Base-by-base conservation (phyloP, 805 yeast genomes). In the Lachancea sp. region DNA sequence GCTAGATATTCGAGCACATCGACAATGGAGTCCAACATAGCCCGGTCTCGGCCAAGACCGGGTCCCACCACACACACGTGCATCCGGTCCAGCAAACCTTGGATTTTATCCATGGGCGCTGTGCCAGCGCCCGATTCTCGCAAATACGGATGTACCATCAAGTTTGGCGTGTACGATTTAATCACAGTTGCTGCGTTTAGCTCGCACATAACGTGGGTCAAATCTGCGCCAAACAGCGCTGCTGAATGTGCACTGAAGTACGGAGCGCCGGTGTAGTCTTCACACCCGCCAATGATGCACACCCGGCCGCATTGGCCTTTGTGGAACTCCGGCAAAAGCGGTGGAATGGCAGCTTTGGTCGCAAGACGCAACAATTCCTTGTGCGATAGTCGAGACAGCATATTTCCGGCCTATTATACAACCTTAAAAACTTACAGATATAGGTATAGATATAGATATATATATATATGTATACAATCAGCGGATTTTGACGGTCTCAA, bases 241-340 rank as follows among this genome's bases (percentile, higher is more conserved):
- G 95, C 78, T 1, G 96, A 85, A 60, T 85, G 83, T 4, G 95
- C 85, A 30, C 95, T 76, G 62, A 93, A 93, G 64, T 73, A 93
- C 1, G 98, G 98, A 0, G 99, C 99, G 0, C 99, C 99, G 0
- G 97, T 90, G 62, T 89, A 91, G 62, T 91, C 97, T 62, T 85
- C 90, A 62, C 93, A 82, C 1, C 99, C 99, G 18, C 99, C 99
- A 50, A 91, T 76, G 0, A 91, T 86, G 10, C 82, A 87, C 2
- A 91, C 71, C 47, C 87, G 74, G 5, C 98, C 98, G 5, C 79
- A 73, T 62, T 91, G 98, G 18, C 99, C 99, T 63, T 91, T 91
- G 67, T 91, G 83, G 61, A 85, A 84, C 13, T 60, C 56, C 4
- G 85, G 78, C 2, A 74, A 66, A 29, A 90, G 66, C 2, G 96